Evolutionary conservation across 1,284 basidiomycete genomes (phyloP), one percentile per base, ranked within the genome.

Genomic region (Rhodotorula sp.): DNA sequence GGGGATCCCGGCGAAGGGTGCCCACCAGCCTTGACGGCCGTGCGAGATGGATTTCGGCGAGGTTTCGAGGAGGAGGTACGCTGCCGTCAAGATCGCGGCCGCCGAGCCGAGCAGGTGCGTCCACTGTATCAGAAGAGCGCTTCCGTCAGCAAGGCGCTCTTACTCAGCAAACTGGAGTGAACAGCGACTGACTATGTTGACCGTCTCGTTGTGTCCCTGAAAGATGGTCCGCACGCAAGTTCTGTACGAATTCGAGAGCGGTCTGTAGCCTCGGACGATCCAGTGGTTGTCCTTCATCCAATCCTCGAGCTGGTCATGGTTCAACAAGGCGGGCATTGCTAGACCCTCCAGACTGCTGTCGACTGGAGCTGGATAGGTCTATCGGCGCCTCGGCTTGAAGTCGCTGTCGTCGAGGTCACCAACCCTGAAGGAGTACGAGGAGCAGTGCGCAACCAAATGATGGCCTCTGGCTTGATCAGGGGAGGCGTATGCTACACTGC

Each of bases 231-330:
- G n/a, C 10, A 68, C 10, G 37, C 60, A 66, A 0, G 8, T 20
- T 17, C 8, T 8, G 37, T 68, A 69, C 17, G 60, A 60, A 2
- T 44, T 30, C 6, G n/a, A n/a, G 26, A 64, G 33, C 6, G 30
- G 59, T 3, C 70, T 58, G 55, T 77, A 72, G 30, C 76, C 77
- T 4, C 58, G 55, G 15, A 46, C 49, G 65, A 78, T 76, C 48
- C 60, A 60, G 18, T 65, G 62, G 42, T 78, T 78, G 69, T 77
- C 77, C 15, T 61, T 48, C 30, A 67, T 71, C 77, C 75, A 78
- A 2, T 53, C 30, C 54, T 70, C 66, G 45, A 77, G 73, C 37
- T 77, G 70, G 29, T 71, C 64, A 56, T 57, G 72, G 18, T 63
- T 66, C 26, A 75, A 58, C 6, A 72, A 62, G 5, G 24, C 56